Conservation (phyloP, 1,284 basidiomycete genomes). For the Ceratorhiza oryzae-sativae region DNA sequence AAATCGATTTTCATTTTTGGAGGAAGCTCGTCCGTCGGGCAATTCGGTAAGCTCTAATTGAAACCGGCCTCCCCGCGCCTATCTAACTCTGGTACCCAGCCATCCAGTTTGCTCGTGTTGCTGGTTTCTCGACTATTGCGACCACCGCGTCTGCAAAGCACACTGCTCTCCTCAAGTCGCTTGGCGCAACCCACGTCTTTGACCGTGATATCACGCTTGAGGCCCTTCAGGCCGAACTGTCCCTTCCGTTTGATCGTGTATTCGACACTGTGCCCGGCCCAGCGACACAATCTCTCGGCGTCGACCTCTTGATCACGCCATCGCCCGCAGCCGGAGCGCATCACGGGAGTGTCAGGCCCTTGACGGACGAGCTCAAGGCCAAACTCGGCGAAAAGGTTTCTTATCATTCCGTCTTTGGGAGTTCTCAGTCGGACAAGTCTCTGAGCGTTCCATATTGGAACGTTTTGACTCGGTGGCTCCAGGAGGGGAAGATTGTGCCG, state of each 20-base stretch:
- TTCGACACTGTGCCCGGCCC: slow-evolving; percentile 54
- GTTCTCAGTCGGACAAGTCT: background rate
- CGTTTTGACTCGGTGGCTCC: slow-evolving; percentile 20
- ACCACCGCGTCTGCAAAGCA: slow-evolving; percentile 57
- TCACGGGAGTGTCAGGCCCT: background rate
- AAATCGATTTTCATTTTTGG: slow-evolving; percentile 38
- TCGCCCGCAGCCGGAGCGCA: slow-evolving; percentile 9
- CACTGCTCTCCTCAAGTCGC: slow-evolving; percentile 54
- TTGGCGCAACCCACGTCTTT: slow-evolving; percentile 63
- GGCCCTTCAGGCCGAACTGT: slow-evolving; percentile 48
- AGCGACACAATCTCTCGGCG: slow-evolving; percentile 49
- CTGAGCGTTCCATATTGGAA: slow-evolving; percentile 22
- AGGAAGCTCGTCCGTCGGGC: slow-evolving; percentile 39
- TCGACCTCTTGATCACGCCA: slow-evolving; percentile 45
- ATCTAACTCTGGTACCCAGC: slow-evolving; percentile 16
- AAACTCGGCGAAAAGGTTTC: slow-evolving; percentile 16
- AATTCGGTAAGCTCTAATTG: background rate
- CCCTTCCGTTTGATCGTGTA: slow-evolving; percentile 46
- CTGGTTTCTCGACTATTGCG: slow-evolving; percentile 49
- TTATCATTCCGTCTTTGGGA: slow-evolving; percentile 1
- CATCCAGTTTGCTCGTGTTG: slow-evolving; percentile 44
- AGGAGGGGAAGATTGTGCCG: slow-evolving; percentile 24
- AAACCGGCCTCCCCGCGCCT: background rate
- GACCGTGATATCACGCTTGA: slow-evolving; percentile 54
- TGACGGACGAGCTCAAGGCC: slow-evolving; percentile 13